Evolutionary conservation across 257 asterid genomes (phyloP).

Genomic region (Buddleja alternifolia): DNA sequence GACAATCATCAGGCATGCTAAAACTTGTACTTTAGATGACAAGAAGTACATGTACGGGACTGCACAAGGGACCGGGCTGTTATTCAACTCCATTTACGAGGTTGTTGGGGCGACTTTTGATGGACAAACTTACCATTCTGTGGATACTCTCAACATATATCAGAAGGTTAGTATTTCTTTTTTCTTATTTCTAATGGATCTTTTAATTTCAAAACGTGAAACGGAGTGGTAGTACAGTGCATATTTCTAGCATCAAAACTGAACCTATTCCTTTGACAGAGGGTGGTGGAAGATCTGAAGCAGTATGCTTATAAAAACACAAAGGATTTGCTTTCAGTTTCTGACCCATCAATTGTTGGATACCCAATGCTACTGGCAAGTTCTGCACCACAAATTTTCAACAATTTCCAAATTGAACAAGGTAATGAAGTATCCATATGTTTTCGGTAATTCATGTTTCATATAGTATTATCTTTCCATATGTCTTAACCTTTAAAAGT

Average conservation of each 20-base stretch:
- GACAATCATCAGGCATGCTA: conserved; percentile 61
- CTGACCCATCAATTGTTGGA: conserved; percentile 40
- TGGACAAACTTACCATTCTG: conserved; percentile 49
- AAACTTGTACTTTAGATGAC: conserved; percentile 50
- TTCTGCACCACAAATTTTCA: conserved; percentile 35
- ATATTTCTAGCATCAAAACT: conserved; percentile 15
- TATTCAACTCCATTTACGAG: conserved; percentile 59
- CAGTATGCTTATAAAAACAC: conserved; percentile 51
- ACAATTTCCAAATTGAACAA: conserved; percentile 40
- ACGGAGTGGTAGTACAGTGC: neutral
- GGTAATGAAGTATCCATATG: conserved; percentile 43
- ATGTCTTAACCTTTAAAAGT: neutral
- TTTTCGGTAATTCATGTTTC: neutral
- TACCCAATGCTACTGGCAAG: conserved; percentile 45
- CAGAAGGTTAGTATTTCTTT: conserved; percentile 60
- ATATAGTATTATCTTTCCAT: neutral
- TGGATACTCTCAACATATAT: conserved; percentile 38
- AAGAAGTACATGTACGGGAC: conserved; percentile 44
- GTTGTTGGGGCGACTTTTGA: conserved; percentile 62
- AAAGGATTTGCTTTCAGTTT: conserved; percentile 43
- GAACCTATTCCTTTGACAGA: conserved; percentile 43
- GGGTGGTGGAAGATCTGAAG: conserved; percentile 57
- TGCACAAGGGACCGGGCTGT: conserved; percentile 41
- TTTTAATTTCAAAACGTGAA: neutral
- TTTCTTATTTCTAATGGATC: neutral